Conservation (phyloP, 2,329 filamentous ascomycete species). For the Fusarium incarnatum region DNA sequence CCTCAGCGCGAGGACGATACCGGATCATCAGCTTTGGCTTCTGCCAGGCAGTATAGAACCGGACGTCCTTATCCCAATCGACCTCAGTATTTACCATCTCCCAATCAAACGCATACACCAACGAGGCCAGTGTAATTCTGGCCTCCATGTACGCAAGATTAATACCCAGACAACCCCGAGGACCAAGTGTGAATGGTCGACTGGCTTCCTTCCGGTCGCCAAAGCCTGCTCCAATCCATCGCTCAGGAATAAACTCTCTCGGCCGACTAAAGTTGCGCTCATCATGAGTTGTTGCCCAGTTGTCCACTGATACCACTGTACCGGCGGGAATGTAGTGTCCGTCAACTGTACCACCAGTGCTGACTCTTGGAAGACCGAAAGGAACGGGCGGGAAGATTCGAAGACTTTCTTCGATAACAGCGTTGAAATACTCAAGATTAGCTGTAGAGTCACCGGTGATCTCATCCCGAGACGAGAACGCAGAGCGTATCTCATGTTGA, state of each 20-base stretch:
- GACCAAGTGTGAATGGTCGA: conserved; percentile 8
- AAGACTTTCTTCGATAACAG: conserved; percentile 26
- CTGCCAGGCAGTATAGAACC: not conserved
- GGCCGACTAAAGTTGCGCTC: conserved; percentile 4
- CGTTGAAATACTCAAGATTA: conserved; percentile 19
- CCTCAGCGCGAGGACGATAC: not conserved
- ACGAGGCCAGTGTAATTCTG: not conserved
- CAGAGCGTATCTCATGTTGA: conserved; percentile 16
- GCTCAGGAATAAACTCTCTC: conserved; percentile 10
- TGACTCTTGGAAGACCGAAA: conserved; percentile 9
- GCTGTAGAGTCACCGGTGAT: conserved; percentile 19
- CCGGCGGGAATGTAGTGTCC: conserved; percentile 23
- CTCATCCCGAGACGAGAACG: not conserved
- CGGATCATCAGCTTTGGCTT: not conserved
- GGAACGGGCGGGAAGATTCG: conserved; percentile 21
- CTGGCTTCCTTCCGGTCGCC: conserved; percentile 13
- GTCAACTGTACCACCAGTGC: conserved; percentile 15
- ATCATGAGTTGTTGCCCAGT: conserved; percentile 7
- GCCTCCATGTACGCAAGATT: conserved; percentile 19
- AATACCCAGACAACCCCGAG: conserved; percentile 2
- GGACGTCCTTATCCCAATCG: not conserved
- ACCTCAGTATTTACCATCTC: conserved; percentile 3
- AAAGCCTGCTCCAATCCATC: conserved; percentile 10
- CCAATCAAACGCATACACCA: conserved; percentile 10
- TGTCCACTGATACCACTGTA: conserved; percentile 14